Evolutionary conservation across 169 alveolate genomes (phyloP), one percentile per base, ranked within the genome.

Genomic region (Eimeria sp.): DNA sequence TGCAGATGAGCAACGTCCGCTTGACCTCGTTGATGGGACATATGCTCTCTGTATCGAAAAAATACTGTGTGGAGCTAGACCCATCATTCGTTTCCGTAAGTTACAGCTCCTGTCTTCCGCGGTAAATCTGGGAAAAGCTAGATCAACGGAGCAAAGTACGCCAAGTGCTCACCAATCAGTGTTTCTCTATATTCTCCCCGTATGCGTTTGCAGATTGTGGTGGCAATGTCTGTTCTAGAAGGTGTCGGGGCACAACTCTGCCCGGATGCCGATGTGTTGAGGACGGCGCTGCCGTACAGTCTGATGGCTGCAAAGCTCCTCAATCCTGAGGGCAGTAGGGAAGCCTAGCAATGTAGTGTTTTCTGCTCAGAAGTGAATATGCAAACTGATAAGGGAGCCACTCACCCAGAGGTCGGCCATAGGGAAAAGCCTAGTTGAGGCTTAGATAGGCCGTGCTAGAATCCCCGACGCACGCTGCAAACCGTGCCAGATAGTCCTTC

Each of bases 181-280:
- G 83, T 27, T 9, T 43, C 54, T 40, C 68, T 6, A 9, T 52
- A 62, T 64, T 49, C n/a, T 27, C 25, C 25, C 66, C 49, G 6
- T 87, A 83, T 33, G 94, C 66, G 54, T 18, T 18, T 18, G 94
- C 94, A 87, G 94, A 87, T 87, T 66, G 94, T 87, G n/a, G 94
- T 87, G 68, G 94, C 94, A 30, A 87, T 87, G 94, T 87, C 94
- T 62, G 94, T 87, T 66, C 56, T 87, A 62, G 94, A 87, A 87
- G 94, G 94, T 37, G 94, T 87, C 18, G 94, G 94, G 54, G 94
- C 94, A 52, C 94, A 87, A 64, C 94, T 87, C 56, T 87, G 94
- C 94, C 94, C 94, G n/a, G 94, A 87, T 49, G 82, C 94, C 20
- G 94, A 87, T 33, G 94, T 87, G 49, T 76, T 87, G 94, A 62